Evolutionary conservation across 768 basidiomycete genomes (phyloP).

Genomic region (Candolleomyces eurysporus): DNA sequence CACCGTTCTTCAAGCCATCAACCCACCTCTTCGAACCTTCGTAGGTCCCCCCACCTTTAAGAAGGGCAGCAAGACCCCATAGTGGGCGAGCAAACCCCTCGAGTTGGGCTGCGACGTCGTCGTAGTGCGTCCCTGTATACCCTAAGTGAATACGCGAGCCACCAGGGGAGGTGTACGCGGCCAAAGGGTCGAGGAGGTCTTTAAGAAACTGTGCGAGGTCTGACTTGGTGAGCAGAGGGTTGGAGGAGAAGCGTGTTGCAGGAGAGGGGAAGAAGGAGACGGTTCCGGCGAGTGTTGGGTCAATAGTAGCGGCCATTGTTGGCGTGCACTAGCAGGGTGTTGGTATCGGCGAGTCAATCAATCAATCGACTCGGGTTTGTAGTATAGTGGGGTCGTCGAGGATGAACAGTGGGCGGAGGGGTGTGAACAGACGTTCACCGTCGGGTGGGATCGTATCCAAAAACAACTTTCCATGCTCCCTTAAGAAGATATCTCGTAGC

Average conservation of each 20-base stretch:
- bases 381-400: too few relatives aligned
- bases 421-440: too few relatives aligned
- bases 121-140: constrained; percentile 69
- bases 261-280: constrained; percentile 26
- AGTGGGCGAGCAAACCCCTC: constrained; percentile 77
- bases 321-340: not conserved
- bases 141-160: constrained; percentile 71
- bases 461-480: too few relatives aligned
- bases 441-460: too few relatives aligned
- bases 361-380: too few relatives aligned
- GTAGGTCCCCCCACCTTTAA: constrained; percentile 64
- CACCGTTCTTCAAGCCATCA: constrained; percentile 63
- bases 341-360: too few relatives aligned
- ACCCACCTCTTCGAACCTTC: constrained; percentile 61
- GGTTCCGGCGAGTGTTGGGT: not conserved
- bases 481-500: not conserved
- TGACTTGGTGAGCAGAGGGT: constrained; percentile 58
- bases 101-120: constrained; percentile 68
- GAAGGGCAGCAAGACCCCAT: constrained; percentile 69
- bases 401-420: too few relatives aligned
- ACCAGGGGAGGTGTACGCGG: constrained; percentile 66
- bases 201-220: constrained; percentile 58
- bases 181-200: constrained; percentile 64
- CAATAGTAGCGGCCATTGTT: not conserved
- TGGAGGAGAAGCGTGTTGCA: constrained; percentile 48